These are phyloP conservation scores for Paraphaeosphaeria minitans DNA, from an alignment of 2,329 filamentous ascomycete species.

Conservation along the genomic window DNA sequence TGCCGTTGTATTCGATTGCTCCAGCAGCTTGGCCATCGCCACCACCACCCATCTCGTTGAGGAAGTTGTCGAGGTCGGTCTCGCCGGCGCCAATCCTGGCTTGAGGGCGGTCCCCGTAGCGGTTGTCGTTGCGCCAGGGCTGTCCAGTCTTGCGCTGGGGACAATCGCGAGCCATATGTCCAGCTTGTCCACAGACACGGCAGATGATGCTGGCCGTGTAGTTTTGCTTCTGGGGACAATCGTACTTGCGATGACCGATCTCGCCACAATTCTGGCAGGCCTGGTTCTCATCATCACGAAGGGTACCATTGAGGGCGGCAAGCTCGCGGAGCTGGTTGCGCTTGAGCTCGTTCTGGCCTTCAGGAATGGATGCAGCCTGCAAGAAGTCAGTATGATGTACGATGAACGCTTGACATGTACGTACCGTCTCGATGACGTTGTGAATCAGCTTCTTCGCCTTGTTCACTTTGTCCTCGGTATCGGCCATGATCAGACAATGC, in stretches of 20 bases:
- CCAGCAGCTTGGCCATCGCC: constrained; percentile 67
- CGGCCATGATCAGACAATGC: constrained; percentile 99
- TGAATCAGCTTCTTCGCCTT: constrained; percentile 98
- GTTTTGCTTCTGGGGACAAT: constrained; percentile 96
- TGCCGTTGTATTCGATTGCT: constrained; percentile 67
- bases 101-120: constrained; percentile 61
- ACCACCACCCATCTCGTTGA: constrained; percentile 93
- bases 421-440: constrained; percentile 97
- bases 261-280: constrained; percentile 99
- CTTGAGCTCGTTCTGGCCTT: constrained; percentile 98
- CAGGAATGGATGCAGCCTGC: constrained; percentile 95
- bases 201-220: constrained; percentile 99
- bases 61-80: constrained; percentile 96
- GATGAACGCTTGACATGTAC: constrained; percentile 46
- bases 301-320: constrained; percentile 95
- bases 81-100: constrained; percentile 76
- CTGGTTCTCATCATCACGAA: constrained; percentile 98
- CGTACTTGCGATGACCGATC: constrained; percentile 98
- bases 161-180: constrained; percentile 98
- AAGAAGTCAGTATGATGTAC: constrained; percentile 36
- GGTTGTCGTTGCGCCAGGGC: constrained; percentile 84
- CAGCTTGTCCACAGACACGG: constrained; percentile 95
- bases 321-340: constrained; percentile 97
- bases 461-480: constrained; percentile 99
- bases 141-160: constrained; percentile 89